A percentile compares a stretch with the other conserved stretches of the same genome.
Evolutionary conservation across 1,284 basidiomycete genomes (phyloP).

Genomic region (Fomitiporia mediterranea): DNA sequence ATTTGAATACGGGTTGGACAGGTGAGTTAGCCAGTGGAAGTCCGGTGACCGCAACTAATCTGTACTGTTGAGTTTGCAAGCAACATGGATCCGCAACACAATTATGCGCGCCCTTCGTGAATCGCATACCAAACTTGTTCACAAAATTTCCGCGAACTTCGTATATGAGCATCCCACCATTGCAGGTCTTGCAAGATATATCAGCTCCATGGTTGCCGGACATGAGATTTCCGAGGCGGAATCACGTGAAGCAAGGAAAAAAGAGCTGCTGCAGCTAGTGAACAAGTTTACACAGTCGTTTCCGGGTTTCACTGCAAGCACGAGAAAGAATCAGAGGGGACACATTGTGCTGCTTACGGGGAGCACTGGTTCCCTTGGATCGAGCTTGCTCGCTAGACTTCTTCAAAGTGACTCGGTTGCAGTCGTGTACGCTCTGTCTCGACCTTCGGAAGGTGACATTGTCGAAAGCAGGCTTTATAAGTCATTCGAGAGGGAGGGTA

Average conservation of each 20-base stretch:
- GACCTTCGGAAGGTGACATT: conserved; percentile 30
- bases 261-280: conserved; percentile 29
- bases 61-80: conserved; percentile 31
- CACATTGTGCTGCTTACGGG: conserved; percentile 35
- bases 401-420: conserved; percentile 24
- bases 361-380: conserved; percentile 34
- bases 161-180: conserved; percentile 36
- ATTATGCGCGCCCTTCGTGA: conserved; percentile 32
- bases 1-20: conserved; percentile 22
- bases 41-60: neutral
- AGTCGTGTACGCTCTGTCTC: conserved; percentile 31
- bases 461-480: too few relatives aligned
- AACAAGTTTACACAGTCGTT: conserved; percentile 31
- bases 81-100: conserved; percentile 39
- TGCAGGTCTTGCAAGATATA: conserved; percentile 25
- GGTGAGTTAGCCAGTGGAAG: conserved; percentile 7
- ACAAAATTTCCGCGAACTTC: conserved; percentile 28
- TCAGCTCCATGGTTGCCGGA: conserved; percentile 14
- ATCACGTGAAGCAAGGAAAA: conserved; percentile 2
- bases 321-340: conserved; percentile 5
- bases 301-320: conserved; percentile 23
- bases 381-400: conserved; percentile 29
- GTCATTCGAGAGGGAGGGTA: conserved; percentile 25
- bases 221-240: neutral
- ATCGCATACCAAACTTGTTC: conserved; percentile 24